Base-by-base conservation (phyloP, 1,284 basidiomycete species). In the Albatrellus sp. region DNA sequence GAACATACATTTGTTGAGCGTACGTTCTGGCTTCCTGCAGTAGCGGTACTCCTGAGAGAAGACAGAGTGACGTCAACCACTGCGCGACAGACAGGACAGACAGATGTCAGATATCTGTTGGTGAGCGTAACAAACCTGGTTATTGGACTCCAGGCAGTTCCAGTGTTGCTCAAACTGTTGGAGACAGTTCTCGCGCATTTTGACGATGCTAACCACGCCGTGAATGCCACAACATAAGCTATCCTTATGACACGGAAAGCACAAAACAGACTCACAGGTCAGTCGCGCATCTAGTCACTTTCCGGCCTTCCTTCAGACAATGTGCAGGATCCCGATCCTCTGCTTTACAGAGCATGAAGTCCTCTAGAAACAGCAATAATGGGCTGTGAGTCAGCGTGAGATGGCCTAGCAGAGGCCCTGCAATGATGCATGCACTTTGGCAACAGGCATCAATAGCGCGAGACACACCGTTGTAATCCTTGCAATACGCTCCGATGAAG, bases 281-380 rank as follows among this genome's bases (percentile, higher is more conserved):
- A 43, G 84, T 81, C 41, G 93, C 88, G 63, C 96, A 99, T 55
- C 96, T 75, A 45, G 96, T 98, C 48, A 98, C 94, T 57, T 90
- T 81, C 54, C 96, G 69, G 24, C 96, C 96, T 65, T 98, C 96
- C 72, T 89, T 87, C 64, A 98, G 64, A 66, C 96, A 99, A 64
- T 96, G 90, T 31, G 65, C 90, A 11, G 96, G 90, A 60, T 97
- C 83, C 46, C 76, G 73, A 60, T 77, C 84, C 70, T 98, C 92
- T 40, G 77, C 71, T 71, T 98, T 98, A 78, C 96, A 98, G 46
- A 98, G 84, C 91, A 99, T 97, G 60, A 98, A 98, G 70, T 99
- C 94, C 77, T 97, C 92, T 96, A 59, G 37, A 45, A 32, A 19
- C 17, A 30, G 19, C 10, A 9, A 24, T 24, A 42, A 12, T 19